These are phyloP conservation scores for Fragosphaeria purpurea DNA, from an alignment of 2,329 filamentous ascomycete genomes.

Conservation along the genomic window DNA sequence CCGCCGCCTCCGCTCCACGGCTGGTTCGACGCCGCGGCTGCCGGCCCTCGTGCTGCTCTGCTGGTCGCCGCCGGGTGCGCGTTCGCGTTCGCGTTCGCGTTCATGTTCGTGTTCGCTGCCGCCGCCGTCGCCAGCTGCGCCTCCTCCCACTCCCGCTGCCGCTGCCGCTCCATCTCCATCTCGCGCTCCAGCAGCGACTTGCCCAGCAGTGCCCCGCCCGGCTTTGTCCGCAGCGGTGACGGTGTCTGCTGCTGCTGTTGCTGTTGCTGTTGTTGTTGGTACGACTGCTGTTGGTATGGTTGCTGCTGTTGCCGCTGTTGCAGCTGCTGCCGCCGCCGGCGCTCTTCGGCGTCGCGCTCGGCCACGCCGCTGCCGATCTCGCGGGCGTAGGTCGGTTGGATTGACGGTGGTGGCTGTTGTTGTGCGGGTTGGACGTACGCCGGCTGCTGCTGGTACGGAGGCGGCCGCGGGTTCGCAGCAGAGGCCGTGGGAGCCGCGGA, in stretches of 20 bases:
- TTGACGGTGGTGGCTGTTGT: constrained; percentile 3
- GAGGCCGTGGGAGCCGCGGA: too few species aligned
- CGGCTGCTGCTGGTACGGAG: constrained; percentile 24
- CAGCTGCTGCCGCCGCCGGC: constrained; percentile 43
- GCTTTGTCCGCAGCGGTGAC: not conserved
- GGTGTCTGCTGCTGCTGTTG: not conserved
- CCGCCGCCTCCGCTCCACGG: constrained; percentile 61
- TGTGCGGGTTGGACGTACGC: not conserved
- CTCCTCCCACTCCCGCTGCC: constrained; percentile 73
- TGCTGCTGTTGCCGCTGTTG: constrained; percentile 24
- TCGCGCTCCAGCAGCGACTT: constrained; percentile 68
- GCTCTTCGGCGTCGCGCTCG: constrained; percentile 53
- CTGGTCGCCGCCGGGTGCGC: constrained; percentile 41
- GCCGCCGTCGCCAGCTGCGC: constrained; percentile 55
- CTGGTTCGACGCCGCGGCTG: constrained; percentile 64
- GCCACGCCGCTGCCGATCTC: constrained; percentile 45
- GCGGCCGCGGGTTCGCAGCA: constrained; percentile 8
- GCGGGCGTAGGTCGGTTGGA: constrained; percentile 36
- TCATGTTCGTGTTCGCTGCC: constrained; percentile 36
- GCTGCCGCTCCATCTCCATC: constrained; percentile 69
- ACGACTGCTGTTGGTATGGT: not conserved
- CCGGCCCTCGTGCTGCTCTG: constrained; percentile 58
- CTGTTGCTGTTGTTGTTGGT: not conserved
- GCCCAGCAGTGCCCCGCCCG: constrained; percentile 36
- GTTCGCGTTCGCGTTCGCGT: constrained; percentile 41